These are phyloP conservation scores for Stephanodiscus triporus DNA, from an alignment of 108 stramenopile species.

Conservation along the genomic window DNA sequence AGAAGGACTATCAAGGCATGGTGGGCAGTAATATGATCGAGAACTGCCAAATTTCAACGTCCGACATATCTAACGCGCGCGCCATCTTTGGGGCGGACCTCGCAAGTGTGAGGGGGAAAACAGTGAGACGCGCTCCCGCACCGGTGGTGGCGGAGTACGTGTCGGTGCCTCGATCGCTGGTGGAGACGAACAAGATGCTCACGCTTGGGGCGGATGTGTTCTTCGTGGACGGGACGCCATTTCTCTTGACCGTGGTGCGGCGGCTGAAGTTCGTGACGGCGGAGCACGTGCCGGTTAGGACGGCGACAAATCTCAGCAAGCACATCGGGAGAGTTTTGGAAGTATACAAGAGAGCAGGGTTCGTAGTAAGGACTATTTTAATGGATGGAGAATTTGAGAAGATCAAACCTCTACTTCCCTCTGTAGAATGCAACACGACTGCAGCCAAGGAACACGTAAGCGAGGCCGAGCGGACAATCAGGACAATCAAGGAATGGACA, in stretches of 20 bases:
- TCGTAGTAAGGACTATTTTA: not conserved
- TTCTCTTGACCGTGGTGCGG: constrained; percentile 14
- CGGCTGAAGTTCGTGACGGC: constrained; percentile 44
- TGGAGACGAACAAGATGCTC: constrained; percentile 18
- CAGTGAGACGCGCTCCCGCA: constrained; percentile 10
- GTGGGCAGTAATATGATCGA: constrained; percentile 20
- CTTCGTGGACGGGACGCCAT: too few relatives aligned
- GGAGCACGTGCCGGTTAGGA: constrained; percentile 20
- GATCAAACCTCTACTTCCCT: not conserved
- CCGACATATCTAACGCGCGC: constrained; percentile 18
- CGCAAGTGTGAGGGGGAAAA: constrained; percentile 37
- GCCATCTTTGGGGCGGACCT: constrained; percentile 38
- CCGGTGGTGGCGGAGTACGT: constrained; percentile 22
- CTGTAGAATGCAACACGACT: constrained; percentile 18
- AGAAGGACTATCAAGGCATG: constrained; percentile 13
- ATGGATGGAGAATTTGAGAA: not conserved
- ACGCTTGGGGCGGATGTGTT: constrained; percentile 24
- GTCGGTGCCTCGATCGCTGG: constrained; percentile 24
- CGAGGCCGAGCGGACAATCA: constrained; percentile 2
- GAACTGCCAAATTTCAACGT: constrained; percentile 28
- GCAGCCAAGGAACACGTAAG: constrained; percentile 30
- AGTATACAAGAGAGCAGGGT: not conserved
- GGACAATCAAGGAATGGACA: constrained; percentile 23
- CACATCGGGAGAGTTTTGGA: not conserved
- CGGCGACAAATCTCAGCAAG: constrained; percentile 17